Evolutionary conservation across 768 basidiomycete species (phyloP).

Genomic region (Lentinula edodes): DNA sequence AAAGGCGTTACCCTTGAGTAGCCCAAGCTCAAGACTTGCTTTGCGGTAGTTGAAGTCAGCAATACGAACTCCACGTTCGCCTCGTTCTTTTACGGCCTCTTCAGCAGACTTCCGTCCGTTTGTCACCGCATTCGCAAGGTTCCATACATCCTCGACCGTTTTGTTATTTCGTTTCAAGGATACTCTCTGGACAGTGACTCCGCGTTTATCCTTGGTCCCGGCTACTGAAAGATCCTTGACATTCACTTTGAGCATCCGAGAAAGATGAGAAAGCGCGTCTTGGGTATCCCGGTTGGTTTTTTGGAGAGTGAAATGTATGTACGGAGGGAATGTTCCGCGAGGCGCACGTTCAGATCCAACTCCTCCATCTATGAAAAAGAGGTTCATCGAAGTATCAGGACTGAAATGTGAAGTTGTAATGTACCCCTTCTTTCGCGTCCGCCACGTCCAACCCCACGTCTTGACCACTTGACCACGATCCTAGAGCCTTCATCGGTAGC

Average conservation of each 20-base stretch:
- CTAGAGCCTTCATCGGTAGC: conserved; percentile 62
- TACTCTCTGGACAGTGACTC: conserved; percentile 91
- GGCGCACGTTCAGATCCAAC: conserved; percentile 34
- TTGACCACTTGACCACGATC: conserved; percentile 77
- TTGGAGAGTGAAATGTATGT: conserved; percentile 93
- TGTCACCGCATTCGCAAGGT: conserved; percentile 60
- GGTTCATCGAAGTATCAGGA: not conserved
- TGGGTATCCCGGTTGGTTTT: conserved; percentile 98
- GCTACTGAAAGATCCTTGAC: conserved; percentile 84
- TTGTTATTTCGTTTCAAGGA: conserved; percentile 72
- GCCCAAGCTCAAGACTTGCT: conserved; percentile 81
- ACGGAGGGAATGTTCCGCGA: conserved; percentile 72
- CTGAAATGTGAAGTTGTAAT: conserved; percentile 14
- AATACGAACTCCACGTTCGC: conserved; percentile 85
- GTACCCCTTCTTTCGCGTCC: conserved; percentile 40
- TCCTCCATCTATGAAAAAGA: conserved; percentile 14
- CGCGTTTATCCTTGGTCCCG: conserved; percentile 98
- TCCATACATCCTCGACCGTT: conserved; percentile 84
- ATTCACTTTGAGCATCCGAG: conserved; percentile 70
- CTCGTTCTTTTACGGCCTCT: conserved; percentile 63
- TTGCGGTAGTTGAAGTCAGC: conserved; percentile 85
- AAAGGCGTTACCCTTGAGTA: conserved; percentile 95
- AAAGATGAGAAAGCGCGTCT: conserved; percentile 79
- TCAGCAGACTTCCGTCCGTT: conserved; percentile 47
- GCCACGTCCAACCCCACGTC: conserved; percentile 40